phyloP scores from a whole-genome alignment of 768 basidiomycete genomes.

The Russula dissimulans region DNA sequence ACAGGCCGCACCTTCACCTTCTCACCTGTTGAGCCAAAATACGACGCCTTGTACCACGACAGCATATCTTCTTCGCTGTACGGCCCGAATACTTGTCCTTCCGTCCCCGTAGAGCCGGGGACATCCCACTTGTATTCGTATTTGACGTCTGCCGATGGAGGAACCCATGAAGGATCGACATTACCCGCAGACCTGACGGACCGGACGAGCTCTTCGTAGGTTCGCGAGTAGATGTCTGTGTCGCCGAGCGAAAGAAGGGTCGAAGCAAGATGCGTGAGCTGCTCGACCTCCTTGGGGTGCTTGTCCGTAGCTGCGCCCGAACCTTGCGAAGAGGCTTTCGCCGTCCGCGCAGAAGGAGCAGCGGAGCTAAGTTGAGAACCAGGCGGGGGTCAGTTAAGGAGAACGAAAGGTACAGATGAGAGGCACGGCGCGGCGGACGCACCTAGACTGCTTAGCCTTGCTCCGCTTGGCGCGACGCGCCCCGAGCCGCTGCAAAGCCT shows the following conservation, averaged over 20 bases:
- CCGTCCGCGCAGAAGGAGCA: slow-evolving; percentile 3
- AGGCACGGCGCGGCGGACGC: background rate
- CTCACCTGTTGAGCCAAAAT: slow-evolving; percentile 72
- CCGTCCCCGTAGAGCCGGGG: slow-evolving; percentile 35
- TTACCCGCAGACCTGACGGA: slow-evolving; percentile 61
- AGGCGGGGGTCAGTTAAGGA: too few species aligned
- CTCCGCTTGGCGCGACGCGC: slow-evolving; percentile 44
- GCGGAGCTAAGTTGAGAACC: slow-evolving; percentile 2
- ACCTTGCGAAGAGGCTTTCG: background rate
- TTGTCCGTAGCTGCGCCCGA: background rate
- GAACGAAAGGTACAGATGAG: too few species aligned
- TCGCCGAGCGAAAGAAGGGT: slow-evolving; percentile 81
- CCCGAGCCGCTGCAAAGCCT: slow-evolving; percentile 82
- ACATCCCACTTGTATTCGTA: slow-evolving; percentile 81
- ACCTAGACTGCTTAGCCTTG: slow-evolving; percentile 23
- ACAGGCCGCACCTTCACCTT: slow-evolving; percentile 63
- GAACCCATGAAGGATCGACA: slow-evolving; percentile 61
- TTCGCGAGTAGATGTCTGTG: slow-evolving; percentile 75
- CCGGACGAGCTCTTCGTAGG: slow-evolving; percentile 79
- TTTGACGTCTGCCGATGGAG: slow-evolving; percentile 64
- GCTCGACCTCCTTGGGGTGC: slow-evolving; percentile 48
- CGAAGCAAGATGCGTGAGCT: slow-evolving; percentile 81
- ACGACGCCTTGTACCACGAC: slow-evolving; percentile 69
- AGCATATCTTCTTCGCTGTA: slow-evolving; percentile 74
- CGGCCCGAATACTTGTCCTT: slow-evolving; percentile 62